Percentiles rank a stretch among this genome's conserved stretches.
Conservation (phyloP, 106 monocot species). For the Cymbidium sinense region DNA sequence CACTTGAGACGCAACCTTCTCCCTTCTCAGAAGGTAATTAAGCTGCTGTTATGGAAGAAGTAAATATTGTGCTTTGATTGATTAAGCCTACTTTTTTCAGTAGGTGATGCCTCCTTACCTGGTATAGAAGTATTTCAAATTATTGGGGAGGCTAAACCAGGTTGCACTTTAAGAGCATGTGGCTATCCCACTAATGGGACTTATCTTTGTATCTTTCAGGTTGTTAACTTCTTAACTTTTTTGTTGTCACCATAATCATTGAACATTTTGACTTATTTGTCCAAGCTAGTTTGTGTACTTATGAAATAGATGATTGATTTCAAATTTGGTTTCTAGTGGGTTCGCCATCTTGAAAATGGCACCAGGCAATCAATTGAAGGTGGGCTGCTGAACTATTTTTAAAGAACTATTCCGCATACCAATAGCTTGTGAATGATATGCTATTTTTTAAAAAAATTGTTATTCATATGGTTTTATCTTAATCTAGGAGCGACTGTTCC, state of each 20-base stretch:
- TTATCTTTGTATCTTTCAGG: conserved; percentile 86
- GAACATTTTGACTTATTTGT: not conserved
- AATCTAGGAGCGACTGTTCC: conserved; percentile 70
- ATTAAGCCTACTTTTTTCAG: conserved; percentile 12
- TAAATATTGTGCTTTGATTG: conserved; percentile 8
- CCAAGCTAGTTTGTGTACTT: not conserved
- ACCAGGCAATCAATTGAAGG: conserved; percentile 78
- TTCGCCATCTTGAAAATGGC: conserved; percentile 77
- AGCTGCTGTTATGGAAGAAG: not conserved
- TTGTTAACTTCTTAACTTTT: conserved; percentile 12
- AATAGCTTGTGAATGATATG: not conserved
- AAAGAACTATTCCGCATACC: conserved; percentile 2
- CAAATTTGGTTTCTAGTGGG: conserved; percentile 55
- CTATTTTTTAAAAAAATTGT: not conserved
- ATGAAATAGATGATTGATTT: conserved; percentile 7
- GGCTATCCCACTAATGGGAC: conserved; percentile 81
- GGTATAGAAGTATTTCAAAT: conserved; percentile 87
- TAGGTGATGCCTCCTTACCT: conserved; percentile 56
- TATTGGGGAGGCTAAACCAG: conserved; percentile 77
- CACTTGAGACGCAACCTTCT: conserved; percentile 33
- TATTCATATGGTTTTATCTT: not conserved
- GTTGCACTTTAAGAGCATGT: conserved; percentile 55
- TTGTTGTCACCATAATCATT: not conserved
- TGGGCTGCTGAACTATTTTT: conserved; percentile 9
- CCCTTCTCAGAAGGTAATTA: conserved; percentile 43